phyloP scores from a whole-genome alignment of 2,329 filamentous ascomycete genomes.

The Sporothrix luriei region DNA sequence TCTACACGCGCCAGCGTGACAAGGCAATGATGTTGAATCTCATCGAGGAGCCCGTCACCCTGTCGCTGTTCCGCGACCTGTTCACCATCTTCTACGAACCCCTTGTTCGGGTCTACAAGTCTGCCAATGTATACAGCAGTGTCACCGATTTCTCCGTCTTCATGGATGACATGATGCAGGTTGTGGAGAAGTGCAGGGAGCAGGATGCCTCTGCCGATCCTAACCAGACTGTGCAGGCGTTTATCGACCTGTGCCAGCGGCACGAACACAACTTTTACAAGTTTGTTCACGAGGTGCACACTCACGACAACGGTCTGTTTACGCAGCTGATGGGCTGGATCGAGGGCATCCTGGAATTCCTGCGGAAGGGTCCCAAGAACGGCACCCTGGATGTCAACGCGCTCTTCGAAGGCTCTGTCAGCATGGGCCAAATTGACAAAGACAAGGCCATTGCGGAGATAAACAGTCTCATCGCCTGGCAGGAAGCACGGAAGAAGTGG shows the following conservation, averaged over 20 bases:
- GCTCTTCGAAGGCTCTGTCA: constrained; percentile 78
- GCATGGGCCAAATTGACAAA: constrained; percentile 68
- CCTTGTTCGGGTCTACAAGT: constrained; percentile 95
- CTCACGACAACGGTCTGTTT: constrained; percentile 94
- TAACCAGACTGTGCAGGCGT: constrained; percentile 96
- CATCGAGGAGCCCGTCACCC: constrained; percentile 94
- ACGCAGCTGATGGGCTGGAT: constrained; percentile 97
- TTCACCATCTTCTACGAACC: constrained; percentile 99
- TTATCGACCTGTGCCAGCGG: constrained; percentile 92
- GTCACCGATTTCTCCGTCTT: constrained; percentile 96
- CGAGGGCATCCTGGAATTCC: constrained; percentile 90
- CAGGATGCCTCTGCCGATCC: constrained; percentile 90
- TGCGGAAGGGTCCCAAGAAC: constrained; percentile 81
- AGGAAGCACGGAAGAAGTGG: constrained; percentile 95
- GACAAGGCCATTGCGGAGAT: constrained; percentile 76
- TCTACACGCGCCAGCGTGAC: constrained; percentile 87
- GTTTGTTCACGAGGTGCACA: constrained; percentile 96
- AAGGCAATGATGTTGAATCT: constrained; percentile 96
- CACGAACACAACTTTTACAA: constrained; percentile 99
- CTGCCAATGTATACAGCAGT: constrained; percentile 95
- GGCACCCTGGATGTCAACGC: constrained; percentile 94
- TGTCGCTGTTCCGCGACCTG: constrained; percentile 92
- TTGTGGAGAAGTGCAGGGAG: constrained; percentile 66
- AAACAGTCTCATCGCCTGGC: constrained; percentile 85
- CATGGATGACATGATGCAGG: constrained; percentile 85